Conservation (phyloP, 1,139 yeast genomes). For the Suhomyces guaymorum region DNA sequence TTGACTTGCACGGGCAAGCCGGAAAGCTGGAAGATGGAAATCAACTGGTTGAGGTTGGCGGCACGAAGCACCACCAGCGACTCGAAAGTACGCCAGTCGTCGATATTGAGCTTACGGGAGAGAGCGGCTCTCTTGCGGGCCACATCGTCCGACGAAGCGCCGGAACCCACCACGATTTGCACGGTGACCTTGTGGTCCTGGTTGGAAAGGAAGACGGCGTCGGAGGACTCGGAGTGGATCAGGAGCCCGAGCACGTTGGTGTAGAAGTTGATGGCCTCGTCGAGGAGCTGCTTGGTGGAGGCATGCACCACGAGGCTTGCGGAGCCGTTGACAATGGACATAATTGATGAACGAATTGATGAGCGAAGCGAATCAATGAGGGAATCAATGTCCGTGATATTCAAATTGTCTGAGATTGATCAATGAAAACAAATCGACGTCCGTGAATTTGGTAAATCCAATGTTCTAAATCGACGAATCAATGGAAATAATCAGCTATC, state of each 20-base stretch:
- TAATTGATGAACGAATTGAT: conserved; percentile 9
- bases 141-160: conserved; percentile 29
- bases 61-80: conserved; percentile 42
- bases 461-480: too few species aligned
- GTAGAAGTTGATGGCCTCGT: conserved; percentile 49
- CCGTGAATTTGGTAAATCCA: too few species aligned
- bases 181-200: conserved; percentile 34
- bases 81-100: conserved; percentile 56
- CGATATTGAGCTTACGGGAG: conserved; percentile 25
- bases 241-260: conserved; percentile 45
- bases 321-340: conserved; percentile 52
- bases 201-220: conserved; percentile 32
- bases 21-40: conserved; percentile 30
- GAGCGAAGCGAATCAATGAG: too few species aligned
- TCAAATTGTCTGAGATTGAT: too few species aligned
- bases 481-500: too few species aligned
- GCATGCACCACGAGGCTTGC: conserved; percentile 49
- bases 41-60: conserved; percentile 34
- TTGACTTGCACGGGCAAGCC: conserved; percentile 36
- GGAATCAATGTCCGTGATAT: too few species aligned
- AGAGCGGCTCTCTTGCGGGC: conserved; percentile 25
- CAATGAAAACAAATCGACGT: too few species aligned
- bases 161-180: conserved; percentile 29
- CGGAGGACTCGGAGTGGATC: conserved; percentile 26
- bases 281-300: conserved; percentile 33